phyloP scores from a whole-genome alignment of 2,329 filamentous ascomycete genomes.

The Penicillium sp. region DNA sequence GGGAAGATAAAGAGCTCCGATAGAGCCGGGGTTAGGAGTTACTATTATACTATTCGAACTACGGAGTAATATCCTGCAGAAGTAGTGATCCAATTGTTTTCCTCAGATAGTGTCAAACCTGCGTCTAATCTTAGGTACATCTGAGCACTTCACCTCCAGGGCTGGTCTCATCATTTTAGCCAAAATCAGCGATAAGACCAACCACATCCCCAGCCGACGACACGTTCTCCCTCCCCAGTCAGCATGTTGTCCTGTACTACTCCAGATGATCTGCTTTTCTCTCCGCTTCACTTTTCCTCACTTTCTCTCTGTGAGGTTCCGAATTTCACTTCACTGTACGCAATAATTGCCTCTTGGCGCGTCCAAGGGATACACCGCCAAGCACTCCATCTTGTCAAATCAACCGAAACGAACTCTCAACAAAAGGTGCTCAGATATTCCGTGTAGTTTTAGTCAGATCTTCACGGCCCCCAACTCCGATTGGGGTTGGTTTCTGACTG shows the following conservation, averaged over 20 bases:
- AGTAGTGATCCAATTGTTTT: not conserved
- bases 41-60: not conserved
- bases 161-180: slow-evolving; percentile 17
- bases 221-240: slow-evolving; percentile 26
- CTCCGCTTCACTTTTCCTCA: not conserved
- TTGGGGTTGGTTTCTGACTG: not conserved
- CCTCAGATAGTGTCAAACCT: not conserved
- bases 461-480: not conserved
- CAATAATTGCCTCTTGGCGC: slow-evolving; percentile 10
- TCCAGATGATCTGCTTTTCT: not conserved
- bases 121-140: not conserved
- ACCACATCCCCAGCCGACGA: slow-evolving; percentile 28
- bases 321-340: not conserved
- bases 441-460: slow-evolving; percentile 3
- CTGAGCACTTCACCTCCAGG: not conserved
- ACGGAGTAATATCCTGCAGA: too few species aligned
- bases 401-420: not conserved
- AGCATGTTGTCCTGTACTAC: not conserved
- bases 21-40: not conserved
- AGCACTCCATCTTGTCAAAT: slow-evolving; percentile 1
- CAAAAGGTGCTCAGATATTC: slow-evolving; percentile 7
- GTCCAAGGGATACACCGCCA: slow-evolving; percentile 10
- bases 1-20: slow-evolving; percentile 10
- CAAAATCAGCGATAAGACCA: slow-evolving; percentile 27
- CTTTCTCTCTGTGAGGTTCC: not conserved